Evolutionary conservation across 331 rosid species (phyloP).

Genomic region (Ulmus americana): DNA sequence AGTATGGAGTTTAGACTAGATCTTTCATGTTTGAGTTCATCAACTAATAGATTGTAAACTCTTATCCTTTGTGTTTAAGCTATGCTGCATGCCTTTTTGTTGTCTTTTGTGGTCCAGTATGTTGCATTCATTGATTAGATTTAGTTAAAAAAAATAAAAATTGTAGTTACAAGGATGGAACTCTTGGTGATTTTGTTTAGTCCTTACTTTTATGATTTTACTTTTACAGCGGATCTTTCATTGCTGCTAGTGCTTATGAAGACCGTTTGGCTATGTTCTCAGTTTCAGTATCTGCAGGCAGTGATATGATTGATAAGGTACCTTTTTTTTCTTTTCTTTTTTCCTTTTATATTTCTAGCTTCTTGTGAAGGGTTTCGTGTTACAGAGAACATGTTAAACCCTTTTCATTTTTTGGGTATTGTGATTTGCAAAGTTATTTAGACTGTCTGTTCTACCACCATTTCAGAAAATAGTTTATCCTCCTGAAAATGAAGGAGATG

Average conservation of each 20-base stretch:
- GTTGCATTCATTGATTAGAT: neutral
- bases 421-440: constrained; percentile 16
- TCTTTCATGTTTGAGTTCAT: neutral
- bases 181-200: constrained; percentile 16
- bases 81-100: neutral
- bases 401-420: neutral
- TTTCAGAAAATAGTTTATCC: constrained; percentile 68
- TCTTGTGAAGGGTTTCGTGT: constrained; percentile 6
- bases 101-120: neutral
- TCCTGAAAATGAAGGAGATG: constrained; percentile 52
- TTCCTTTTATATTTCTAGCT: constrained; percentile 1
- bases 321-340: neutral
- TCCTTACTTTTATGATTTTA: constrained; percentile 23
- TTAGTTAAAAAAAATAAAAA: constrained; percentile 7
- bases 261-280: constrained; percentile 72
- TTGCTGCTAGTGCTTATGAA: constrained; percentile 87
- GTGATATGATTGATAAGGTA: constrained; percentile 76
- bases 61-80: neutral
- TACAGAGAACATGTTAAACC: constrained; percentile 9
- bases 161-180: constrained; percentile 3
- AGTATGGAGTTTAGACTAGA: no score
- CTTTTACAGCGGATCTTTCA: constrained; percentile 80
- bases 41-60: neutral
- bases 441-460: constrained; percentile 24
- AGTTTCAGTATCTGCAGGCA: constrained; percentile 50